Evolutionary conservation across 352 stramenopile species (phyloP), one percentile per base, ranked within the genome.

Genomic region (Phytophthora meadii): DNA sequence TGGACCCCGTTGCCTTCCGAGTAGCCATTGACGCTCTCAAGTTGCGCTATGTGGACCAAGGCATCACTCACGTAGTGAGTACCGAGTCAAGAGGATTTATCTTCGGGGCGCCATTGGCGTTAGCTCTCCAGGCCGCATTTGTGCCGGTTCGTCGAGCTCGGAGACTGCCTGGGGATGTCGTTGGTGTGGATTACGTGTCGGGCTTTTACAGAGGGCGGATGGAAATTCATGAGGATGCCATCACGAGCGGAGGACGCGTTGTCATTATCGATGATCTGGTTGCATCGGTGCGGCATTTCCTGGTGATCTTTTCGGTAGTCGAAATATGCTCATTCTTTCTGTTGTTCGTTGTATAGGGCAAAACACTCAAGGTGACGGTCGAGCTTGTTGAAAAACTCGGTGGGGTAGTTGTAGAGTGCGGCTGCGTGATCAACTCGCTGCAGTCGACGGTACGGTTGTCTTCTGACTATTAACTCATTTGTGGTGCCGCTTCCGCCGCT

Each of bases 141-240:
- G 87, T 94, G 50, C 87, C 84, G 0, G 83, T 94, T 47, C 84
- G 87, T 24, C 79, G 83, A 17, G 82, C 87, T 3, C 70, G 81
- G 9, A 76, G 81, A 49, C 56, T 95, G 28, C 83, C 81, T 0
- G 80, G 84, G 30, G 82, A 88, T 61, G 87, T 80, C 0, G 81
- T 95, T 48, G 87, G 87, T n/a, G 77, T 94, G 40, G 83, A 95
- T 63, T 95, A 91, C 70, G 82, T 78, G 7, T 90, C 82, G 27
- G 83, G 85, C 9, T 95, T 90, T 42, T 90, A 83, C 61, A 78
- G 79, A 0, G 82, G 82, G 0, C 79, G 87, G 10, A 79, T 93
- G 77, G 87, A 94, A 65, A 90, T 94, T 48, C 87, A 95, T 59
- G 79, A 90, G 40, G 84, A 95, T 48, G 81, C 83, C n/a, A 90